These are phyloP conservation scores for Phialophora verrucosa DNA, from an alignment of 2,329 filamentous ascomycete species.

Conservation along the genomic window DNA sequence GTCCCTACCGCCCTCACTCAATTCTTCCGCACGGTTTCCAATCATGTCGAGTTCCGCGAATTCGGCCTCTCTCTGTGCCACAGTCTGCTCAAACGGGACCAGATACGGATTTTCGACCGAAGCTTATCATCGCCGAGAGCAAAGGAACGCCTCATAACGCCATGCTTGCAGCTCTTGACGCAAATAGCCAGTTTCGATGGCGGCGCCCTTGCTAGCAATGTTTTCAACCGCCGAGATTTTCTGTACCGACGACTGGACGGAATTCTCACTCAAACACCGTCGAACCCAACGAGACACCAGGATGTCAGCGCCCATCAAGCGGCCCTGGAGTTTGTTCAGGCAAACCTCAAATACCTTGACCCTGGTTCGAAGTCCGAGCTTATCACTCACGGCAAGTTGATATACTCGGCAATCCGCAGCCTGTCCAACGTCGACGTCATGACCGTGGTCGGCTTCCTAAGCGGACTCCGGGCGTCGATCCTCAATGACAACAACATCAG, in stretches of 20 bases:
- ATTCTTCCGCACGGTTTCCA: conserved; percentile 77
- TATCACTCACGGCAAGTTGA: conserved; percentile 73
- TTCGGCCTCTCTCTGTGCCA: conserved; percentile 80
- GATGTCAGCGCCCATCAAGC: conserved; percentile 79
- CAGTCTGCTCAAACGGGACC: conserved; percentile 78
- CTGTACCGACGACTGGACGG: conserved; percentile 80
- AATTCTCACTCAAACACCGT: conserved; percentile 74
- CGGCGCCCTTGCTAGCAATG: conserved; percentile 74
- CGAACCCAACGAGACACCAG: conserved; percentile 58
- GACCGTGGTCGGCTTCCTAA: conserved; percentile 75
- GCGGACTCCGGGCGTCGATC: conserved; percentile 71
- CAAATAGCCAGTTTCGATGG: conserved; percentile 88
- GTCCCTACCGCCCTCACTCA: conserved; percentile 81
- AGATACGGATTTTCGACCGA: conserved; percentile 78
- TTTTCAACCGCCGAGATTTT: conserved; percentile 78
- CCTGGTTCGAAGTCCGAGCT: conserved; percentile 80
- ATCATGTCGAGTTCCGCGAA: conserved; percentile 72
- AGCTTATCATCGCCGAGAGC: conserved; percentile 79
- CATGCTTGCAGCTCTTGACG: conserved; percentile 80
- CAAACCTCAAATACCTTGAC: conserved; percentile 78
- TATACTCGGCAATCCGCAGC: conserved; percentile 74
- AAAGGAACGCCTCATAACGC: conserved; percentile 88
- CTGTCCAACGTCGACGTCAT: conserved; percentile 78
- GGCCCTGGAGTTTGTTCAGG: conserved; percentile 79
- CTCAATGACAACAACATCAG: conserved; percentile 76